Evolutionary conservation across 2,329 filamentous ascomycete species (phyloP).

Genomic region (Shiraia sp.): DNA sequence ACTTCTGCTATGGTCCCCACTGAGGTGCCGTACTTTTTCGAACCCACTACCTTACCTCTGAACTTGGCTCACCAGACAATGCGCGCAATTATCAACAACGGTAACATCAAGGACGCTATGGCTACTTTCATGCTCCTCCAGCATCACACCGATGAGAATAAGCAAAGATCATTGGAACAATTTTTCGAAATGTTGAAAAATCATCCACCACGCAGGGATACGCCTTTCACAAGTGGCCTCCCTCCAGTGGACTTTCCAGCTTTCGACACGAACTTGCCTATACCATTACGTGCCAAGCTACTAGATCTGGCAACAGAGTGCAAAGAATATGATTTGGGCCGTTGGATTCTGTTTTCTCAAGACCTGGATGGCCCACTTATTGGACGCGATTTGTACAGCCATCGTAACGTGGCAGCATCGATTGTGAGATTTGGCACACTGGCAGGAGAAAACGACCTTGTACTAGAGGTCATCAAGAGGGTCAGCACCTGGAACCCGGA

Average conservation of each 20-base stretch:
- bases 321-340: conserved; percentile 54
- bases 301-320: conserved; percentile 55
- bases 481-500: conserved; percentile 20
- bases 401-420: conserved; percentile 55
- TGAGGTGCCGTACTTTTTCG: conserved; percentile 47
- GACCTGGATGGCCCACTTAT: conserved; percentile 61
- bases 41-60: conserved; percentile 49
- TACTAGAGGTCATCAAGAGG: conserved; percentile 35
- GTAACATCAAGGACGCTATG: conserved; percentile 46
- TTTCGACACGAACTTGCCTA: conserved; percentile 52
- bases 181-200: conserved; percentile 46
- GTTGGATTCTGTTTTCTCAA: conserved; percentile 57
- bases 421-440: conserved; percentile 59
- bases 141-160: conserved; percentile 49
- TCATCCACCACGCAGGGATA: conserved; percentile 15
- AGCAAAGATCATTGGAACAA: conserved; percentile 45
- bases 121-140: conserved; percentile 45
- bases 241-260: conserved; percentile 50
- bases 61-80: conserved; percentile 50
- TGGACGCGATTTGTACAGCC: conserved; percentile 47
- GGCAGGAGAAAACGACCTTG: conserved; percentile 49
- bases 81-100: conserved; percentile 43
- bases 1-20: conserved; percentile 23
- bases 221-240: conserved; percentile 30
- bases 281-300: conserved; percentile 53